Base-by-base conservation (phyloP, 1,139 yeast species). In the Pichia sp. region DNA sequence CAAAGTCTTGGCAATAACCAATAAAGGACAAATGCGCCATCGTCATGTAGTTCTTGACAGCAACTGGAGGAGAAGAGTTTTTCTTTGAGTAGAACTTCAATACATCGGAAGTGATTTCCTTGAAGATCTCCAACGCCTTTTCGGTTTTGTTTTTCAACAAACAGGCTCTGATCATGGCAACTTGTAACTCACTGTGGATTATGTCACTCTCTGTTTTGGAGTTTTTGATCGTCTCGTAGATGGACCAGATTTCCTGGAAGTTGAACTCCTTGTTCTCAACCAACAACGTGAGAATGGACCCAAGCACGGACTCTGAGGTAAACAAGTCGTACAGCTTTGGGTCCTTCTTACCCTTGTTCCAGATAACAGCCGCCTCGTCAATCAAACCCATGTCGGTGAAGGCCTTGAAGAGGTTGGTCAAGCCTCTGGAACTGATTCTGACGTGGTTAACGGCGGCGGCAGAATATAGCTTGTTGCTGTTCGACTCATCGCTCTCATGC, bases 21-120 rank as follows among this genome's bases (percentile, higher is more conserved):
- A 90, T 83, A 65, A 90, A 90, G 4, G 87, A 78, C 60, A 86
- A 77, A 71, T 87, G 96, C 52, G 87, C 83, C 66, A 85, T 87
- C 44, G 79, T 75, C 65, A 82, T 68, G 54, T 81, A 77, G 53
- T 80, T 75, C 46, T 57, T 61, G n/a, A 64, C 61, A 4, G 61
- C 62, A 13, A 60, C 56, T 13, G 68, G 61, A 19, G 67, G 66
- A 3, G 46, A 47, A 13, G 49, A 32, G 11, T 58, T 58, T 29
- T 59, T 56, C 8, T 50, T 54, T 10, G 54, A 53, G 45, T 59
- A 61, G 23, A 61, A 71, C 69, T 60, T 52, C 58, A 77, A 75
- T n/a, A 67, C 63, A 26, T 64, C 64, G 11, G 62, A 59, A 6
- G 68, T 65, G 50, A 81, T 64, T 52, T 76, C 76, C 54, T 74